Percentiles rank a stretch among this genome's conserved stretches.
Conservation (phyloP, 2,329 filamentous ascomycete species). For the Venturiaceae sp. region DNA sequence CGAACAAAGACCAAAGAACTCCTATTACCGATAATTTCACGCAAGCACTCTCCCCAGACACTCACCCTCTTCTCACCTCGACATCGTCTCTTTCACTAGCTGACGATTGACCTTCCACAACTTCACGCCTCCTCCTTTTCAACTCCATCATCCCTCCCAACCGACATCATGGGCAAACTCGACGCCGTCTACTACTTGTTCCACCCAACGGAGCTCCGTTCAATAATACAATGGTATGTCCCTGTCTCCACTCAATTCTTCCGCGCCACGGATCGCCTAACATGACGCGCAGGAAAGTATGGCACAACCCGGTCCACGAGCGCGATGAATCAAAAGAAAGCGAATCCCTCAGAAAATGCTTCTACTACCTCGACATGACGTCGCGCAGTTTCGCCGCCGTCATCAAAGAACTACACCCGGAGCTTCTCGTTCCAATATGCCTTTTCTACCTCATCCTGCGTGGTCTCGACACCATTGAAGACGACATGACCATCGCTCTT, state of each 20-base stretch:
- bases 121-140: not conserved
- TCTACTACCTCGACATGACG: constrained; percentile 74
- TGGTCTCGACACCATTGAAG: constrained; percentile 94
- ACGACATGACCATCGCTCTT: constrained; percentile 87
- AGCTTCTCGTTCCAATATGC: constrained; percentile 79
- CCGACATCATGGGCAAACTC: constrained; percentile 11
- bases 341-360: constrained; percentile 68
- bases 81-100: not conserved
- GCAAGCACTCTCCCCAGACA: too few species aligned
- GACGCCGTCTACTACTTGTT: constrained; percentile 60
- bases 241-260: not conserved
- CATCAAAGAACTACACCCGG: constrained; percentile 90
- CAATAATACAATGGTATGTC: constrained; percentile 78
- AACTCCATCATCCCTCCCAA: not conserved
- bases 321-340: constrained; percentile 70
- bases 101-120: not conserved
- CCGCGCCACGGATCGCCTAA: not conserved
- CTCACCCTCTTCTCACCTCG: not conserved
- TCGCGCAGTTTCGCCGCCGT: constrained; percentile 89
- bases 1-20: too few species aligned
- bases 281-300: constrained; percentile 63
- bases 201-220: constrained; percentile 68
- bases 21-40: too few species aligned
- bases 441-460: constrained; percentile 91
- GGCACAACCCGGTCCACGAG: constrained; percentile 88